These are phyloP conservation scores for Suillus subalutaceus DNA, from an alignment of 768 basidiomycete species.

Conservation along the genomic window DNA sequence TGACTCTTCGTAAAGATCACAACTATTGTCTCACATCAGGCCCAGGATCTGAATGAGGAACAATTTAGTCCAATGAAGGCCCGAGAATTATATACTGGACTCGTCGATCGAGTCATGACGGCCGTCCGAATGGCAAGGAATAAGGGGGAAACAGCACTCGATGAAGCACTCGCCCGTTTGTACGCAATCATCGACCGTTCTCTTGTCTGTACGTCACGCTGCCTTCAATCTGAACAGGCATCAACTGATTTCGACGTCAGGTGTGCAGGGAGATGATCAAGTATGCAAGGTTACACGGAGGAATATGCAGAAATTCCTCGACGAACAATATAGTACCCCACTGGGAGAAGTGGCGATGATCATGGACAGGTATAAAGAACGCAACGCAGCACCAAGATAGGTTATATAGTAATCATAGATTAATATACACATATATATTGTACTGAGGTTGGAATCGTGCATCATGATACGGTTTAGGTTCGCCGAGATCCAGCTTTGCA, in stretches of 20 bases:
- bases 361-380: not conserved
- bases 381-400: not conserved
- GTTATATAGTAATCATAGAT: not conserved
- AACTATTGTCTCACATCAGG: not conserved
- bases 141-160: not conserved
- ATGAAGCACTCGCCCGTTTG: not conserved
- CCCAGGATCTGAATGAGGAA: constrained; percentile 1
- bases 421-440: not conserved
- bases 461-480: not conserved
- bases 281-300: not conserved
- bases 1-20: not conserved
- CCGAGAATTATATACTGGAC: not conserved
- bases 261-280: constrained; percentile 1
- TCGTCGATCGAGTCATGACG: not conserved
- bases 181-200: constrained; percentile 1
- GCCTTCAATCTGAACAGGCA: not conserved
- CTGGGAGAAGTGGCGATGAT: not conserved
- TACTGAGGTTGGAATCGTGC: not conserved
- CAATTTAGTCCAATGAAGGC: not conserved
- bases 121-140: not conserved
- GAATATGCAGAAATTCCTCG: constrained; percentile 1
- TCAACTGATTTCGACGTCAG: not conserved
- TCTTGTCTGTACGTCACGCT: constrained; percentile 1
- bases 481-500: not conserved
- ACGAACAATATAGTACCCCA: not conserved